Evolutionary conservation across 2,329 filamentous ascomycete species (phyloP), one percentile per base, ranked within the genome.

Genomic region (Gaeumannomyces sp.): DNA sequence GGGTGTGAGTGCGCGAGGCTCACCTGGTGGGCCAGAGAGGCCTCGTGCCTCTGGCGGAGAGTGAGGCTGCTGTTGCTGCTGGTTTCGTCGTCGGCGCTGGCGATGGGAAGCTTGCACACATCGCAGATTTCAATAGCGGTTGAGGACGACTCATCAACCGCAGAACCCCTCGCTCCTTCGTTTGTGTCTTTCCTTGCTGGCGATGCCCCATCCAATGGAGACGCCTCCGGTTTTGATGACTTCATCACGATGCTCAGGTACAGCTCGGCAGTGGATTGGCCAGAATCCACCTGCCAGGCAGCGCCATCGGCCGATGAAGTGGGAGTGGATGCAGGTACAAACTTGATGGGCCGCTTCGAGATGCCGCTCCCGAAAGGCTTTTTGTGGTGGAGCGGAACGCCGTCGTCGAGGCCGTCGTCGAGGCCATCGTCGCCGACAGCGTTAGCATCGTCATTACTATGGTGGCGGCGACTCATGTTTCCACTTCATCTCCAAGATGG

Each of bases 11-110:
- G 89, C 4, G 80, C 74, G 1, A 92, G 78, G 67, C 84, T 87
- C 53, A 90, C 83, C 76, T 93, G 90, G 71, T 93, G 91, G 8
- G 87, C 86, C 64, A 91, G 81, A 38, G 84, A 88, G 31, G 82
- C 79, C 70, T 86, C 84, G 73, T 90, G 89, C 64, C 66, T 66
- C 60, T 25, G 68, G 50, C 16, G 60, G 27, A 59, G 61, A 64
- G 45, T 59, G 35, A 3, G 64, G 13, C 27, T 31, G 31, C 27
- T 19, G 13, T 25, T 16, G 45, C 35, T n/a, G 61, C 16, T 7
- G 4, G 22, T 14, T 16, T 67, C 61, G 16, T 65, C 64, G 38
- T 68, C 65, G 7, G 75, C 61, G 8, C 66, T 19, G 33, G 70
- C 68, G 38, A 87, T 65, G 6, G 85, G 85, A n/a, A 89, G 79